Conservation (phyloP, 163 green algal genomes). For the Volvox carteri region DNA sequence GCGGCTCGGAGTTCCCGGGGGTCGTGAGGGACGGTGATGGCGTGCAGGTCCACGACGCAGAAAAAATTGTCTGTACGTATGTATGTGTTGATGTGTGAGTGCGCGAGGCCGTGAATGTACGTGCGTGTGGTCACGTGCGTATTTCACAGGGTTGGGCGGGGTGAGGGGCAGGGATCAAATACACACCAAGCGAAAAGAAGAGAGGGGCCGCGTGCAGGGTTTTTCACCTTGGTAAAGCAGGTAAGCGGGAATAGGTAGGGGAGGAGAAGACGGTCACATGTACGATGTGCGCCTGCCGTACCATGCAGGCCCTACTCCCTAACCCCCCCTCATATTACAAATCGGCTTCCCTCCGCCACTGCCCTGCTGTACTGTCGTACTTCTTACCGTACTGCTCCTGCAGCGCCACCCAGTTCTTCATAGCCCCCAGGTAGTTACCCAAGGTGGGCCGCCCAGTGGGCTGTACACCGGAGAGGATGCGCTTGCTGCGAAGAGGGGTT, state of each 20-base stretch:
- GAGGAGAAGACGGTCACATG: not conserved
- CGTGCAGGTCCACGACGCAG: constrained; percentile 98
- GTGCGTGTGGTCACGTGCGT: no score
- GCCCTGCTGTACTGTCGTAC: not conserved
- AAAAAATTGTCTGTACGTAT: constrained; percentile 94
- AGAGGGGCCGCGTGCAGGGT: no score
- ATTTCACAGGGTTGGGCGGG: not conserved
- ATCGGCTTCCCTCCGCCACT: no score
- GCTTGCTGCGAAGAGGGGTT: constrained; percentile 67
- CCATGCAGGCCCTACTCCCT: not conserved
- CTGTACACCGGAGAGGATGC: constrained; percentile 97
- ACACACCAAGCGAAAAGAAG: not conserved
- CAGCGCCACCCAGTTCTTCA: constrained; percentile 96
- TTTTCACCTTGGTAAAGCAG: no score
- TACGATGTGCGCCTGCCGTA: no score
- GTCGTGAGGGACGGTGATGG: constrained; percentile 95
- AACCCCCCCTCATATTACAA: no score
- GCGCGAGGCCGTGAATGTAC: no score
- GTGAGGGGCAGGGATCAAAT: not conserved
- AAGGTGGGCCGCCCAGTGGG: constrained; percentile 96
- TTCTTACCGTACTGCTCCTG: constrained; percentile 93
- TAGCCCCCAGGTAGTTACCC: constrained; percentile 98
- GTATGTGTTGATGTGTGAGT: no score
- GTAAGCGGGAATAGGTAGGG: not conserved
- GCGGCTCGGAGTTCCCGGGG: constrained; percentile 84